Percentiles rank a stretch among this genome's conserved stretches.
phyloP scores from a whole-genome alignment of 2,329 filamentous ascomycete species.

The Uncinocarpus reesii region DNA sequence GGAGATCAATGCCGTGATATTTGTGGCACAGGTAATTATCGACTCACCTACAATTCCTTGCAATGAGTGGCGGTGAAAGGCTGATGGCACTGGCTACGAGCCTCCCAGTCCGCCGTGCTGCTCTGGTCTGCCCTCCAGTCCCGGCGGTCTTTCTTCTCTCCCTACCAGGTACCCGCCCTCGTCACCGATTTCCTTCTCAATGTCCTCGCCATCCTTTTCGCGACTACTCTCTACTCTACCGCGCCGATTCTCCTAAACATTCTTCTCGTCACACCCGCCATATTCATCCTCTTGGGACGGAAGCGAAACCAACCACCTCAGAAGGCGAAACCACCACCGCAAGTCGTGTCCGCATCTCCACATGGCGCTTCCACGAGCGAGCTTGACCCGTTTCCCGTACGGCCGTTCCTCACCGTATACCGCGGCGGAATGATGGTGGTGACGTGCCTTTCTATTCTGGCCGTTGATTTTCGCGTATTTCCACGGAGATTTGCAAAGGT shows the following conservation, averaged over 20 bases:
- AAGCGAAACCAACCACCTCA: conserved; percentile 22
- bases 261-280: conserved; percentile 61
- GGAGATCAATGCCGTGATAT: conserved; percentile 79
- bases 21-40: conserved; percentile 64
- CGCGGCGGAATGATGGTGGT: conserved; percentile 82
- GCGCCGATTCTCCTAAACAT: conserved; percentile 62
- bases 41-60: conserved; percentile 8
- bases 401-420: conserved; percentile 88
- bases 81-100: conserved; percentile 16
- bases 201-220: conserved; percentile 68
- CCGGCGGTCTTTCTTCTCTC: conserved; percentile 71
- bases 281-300: conserved; percentile 47
- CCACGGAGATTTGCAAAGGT: conserved; percentile 93
- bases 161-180: conserved; percentile 58
- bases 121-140: conserved; percentile 85
- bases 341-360: conserved; percentile 17
- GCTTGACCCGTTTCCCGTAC: conserved; percentile 57
- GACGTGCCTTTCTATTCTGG: conserved; percentile 86
- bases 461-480: conserved; percentile 89
- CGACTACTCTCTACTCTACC: conserved; percentile 73
- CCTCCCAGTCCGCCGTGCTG: conserved; percentile 59
- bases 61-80: background rate
- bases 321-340: conserved; percentile 28
- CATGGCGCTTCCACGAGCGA: conserved; percentile 19
- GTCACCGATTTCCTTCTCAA: conserved; percentile 81